Percentiles rank a stretch among this genome's conserved stretches.
phyloP scores from a whole-genome alignment of 108 stramenopile species.

The Discostella stelligeroides region DNA sequence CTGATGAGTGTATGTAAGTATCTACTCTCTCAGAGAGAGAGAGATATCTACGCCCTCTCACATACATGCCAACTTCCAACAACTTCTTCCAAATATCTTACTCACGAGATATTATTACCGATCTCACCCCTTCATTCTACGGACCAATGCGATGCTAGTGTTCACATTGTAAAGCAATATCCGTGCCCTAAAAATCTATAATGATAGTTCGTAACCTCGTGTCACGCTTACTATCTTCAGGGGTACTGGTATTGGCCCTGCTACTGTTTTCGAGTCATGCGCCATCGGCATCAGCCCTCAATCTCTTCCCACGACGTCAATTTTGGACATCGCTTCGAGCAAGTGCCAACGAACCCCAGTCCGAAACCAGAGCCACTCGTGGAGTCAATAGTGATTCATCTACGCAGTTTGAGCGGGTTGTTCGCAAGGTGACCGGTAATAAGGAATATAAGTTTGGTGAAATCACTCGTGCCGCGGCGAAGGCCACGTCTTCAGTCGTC shows the following conservation, averaged over 20 bases:
- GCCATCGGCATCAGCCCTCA: background rate
- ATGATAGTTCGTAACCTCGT: no score
- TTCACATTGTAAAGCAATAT: no score
- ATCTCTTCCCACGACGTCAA: background rate
- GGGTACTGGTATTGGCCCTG: background rate
- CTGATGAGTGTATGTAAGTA: no score
- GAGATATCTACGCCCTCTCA: no score
- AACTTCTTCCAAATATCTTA: no score
- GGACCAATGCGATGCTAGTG: no score
- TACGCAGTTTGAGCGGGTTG: background rate
- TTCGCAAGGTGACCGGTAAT: constrained; percentile 9
- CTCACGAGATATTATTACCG: no score
- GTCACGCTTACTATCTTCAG: no score
- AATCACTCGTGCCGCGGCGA: background rate
- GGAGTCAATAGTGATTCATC: constrained; percentile 3
- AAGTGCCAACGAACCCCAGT: background rate
- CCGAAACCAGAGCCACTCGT: background rate
- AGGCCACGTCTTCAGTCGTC: constrained; percentile 9
- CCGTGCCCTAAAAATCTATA: no score
- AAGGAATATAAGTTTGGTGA: constrained; percentile 27
- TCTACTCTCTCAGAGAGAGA: no score
- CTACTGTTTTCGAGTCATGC: background rate
- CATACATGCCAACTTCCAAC: no score
- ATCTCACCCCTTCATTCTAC: no score
- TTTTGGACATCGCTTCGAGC: constrained; percentile 5